A percentile compares a stretch with the other conserved stretches of the same genome.
These are phyloP conservation scores for Scedosporium minutisporum DNA, from an alignment of 2,329 filamentous ascomycete genomes.

Conservation along the genomic window DNA sequence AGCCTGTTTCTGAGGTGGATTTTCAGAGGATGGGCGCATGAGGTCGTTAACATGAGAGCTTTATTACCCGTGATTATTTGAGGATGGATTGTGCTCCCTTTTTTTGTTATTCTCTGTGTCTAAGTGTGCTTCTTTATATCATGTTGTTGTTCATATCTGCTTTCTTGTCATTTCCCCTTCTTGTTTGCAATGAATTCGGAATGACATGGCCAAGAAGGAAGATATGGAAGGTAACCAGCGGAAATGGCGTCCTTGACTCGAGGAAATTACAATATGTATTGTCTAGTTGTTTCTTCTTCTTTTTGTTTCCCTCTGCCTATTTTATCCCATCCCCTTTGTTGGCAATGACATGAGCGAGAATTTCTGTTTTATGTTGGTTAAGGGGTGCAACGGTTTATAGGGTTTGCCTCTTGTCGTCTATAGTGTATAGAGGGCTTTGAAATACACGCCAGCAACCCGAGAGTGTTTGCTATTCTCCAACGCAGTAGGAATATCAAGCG, in stretches of 20 bases:
- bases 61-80: no score
- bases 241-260: constrained; percentile 6
- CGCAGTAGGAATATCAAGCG: no score
- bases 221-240: neutral
- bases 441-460: neutral
- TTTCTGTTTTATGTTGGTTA: neutral
- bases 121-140: neutral
- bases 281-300: constrained; percentile 2
- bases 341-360: neutral
- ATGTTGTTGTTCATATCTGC: neutral
- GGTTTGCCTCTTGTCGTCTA: neutral
- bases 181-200: neutral
- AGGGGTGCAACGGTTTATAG: neutral
- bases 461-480: neutral
- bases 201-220: constrained; percentile 6
- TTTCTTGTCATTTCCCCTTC: neutral
- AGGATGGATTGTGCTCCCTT: neutral
- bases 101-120: neutral
- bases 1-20: no score
- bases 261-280: neutral
- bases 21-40: no score
- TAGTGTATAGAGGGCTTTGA: neutral
- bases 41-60: no score
- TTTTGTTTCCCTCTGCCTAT: neutral
- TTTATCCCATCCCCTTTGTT: neutral